These are phyloP conservation scores for Adansonia digitata DNA, from an alignment of 345 rosid genomes.

Conservation along the genomic window DNA sequence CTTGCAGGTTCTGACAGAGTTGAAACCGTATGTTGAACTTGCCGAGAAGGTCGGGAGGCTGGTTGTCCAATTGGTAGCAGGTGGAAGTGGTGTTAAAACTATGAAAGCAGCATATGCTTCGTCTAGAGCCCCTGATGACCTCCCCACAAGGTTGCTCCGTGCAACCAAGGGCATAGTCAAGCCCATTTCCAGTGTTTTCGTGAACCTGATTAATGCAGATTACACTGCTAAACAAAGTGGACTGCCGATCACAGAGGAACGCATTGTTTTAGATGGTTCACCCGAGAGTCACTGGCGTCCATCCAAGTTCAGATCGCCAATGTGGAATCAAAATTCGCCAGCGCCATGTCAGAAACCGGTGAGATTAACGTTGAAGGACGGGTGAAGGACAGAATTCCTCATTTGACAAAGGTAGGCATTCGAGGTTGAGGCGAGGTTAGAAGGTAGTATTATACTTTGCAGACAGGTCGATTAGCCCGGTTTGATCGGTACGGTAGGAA, in stretches of 20 bases:
- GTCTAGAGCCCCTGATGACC: constrained; percentile 68
- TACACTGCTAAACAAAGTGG: constrained; percentile 84
- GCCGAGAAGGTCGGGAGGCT: constrained; percentile 75
- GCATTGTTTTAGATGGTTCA: constrained; percentile 49
- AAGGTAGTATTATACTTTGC: constrained; percentile 71
- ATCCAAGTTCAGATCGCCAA: constrained; percentile 69
- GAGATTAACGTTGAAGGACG: constrained; percentile 63
- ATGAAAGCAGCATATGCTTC: constrained; percentile 75
- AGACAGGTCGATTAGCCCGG: constrained; percentile 83
- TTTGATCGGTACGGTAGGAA: constrained; percentile 75
- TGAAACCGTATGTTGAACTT: constrained; percentile 72
- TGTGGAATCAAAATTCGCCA: constrained; percentile 67
- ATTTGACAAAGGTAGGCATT: constrained; percentile 74
- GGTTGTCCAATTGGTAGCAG: constrained; percentile 75
- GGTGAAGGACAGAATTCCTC: constrained; percentile 71
- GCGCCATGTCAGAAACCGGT: constrained; percentile 58
- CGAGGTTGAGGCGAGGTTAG: constrained; percentile 74
- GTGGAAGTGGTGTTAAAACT: constrained; percentile 81
- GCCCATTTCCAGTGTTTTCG: constrained; percentile 61
- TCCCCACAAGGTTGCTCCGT: constrained; percentile 76
- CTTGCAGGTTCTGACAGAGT: constrained; percentile 64
- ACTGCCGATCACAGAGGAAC: constrained; percentile 60
- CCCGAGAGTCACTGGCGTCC: constrained; percentile 55
- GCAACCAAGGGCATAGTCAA: constrained; percentile 74
- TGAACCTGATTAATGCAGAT: constrained; percentile 77